phyloP scores from a whole-genome alignment of 495 filamentous ascomycete species.

The Monascus purpureus region DNA sequence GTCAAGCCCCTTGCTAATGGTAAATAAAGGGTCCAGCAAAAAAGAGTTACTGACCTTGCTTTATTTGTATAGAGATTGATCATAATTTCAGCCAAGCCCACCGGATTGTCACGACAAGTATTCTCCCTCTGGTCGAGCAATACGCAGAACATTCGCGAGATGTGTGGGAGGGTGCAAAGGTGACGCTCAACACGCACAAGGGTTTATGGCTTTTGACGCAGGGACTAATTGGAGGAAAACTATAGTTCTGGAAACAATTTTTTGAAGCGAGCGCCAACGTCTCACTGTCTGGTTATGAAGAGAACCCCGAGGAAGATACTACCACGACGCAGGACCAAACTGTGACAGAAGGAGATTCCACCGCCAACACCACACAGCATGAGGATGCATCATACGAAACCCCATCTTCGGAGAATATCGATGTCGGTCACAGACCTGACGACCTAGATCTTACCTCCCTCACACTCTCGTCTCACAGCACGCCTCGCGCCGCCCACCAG shows the following conservation, averaged over 20 bases:
- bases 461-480: conserved; percentile 38
- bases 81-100: conserved; percentile 96
- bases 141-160: conserved; percentile 87
- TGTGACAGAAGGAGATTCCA: conserved; percentile 35
- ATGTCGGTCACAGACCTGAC: conserved; percentile 24
- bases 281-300: conserved; percentile 91
- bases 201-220: background rate
- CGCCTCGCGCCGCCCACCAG: conserved; percentile 30
- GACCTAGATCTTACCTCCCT: conserved; percentile 38
- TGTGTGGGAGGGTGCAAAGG: conserved; percentile 96
- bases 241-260: conserved; percentile 97
- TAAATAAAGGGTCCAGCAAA: background rate
- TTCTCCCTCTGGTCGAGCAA: conserved; percentile 88
- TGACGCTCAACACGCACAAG: conserved; percentile 12
- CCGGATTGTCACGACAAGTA: conserved; percentile 86
- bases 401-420: conserved; percentile 15
- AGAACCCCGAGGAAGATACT: conserved; percentile 41
- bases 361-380: conserved; percentile 24
- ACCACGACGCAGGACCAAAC: conserved; percentile 35
- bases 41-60: conserved; percentile 1
- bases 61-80: conserved; percentile 68
- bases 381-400: conserved; percentile 23
- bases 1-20: no score
- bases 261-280: conserved; percentile 98
- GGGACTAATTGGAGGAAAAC: background rate